Conservation (phyloP, 2,329 filamentous ascomycete genomes). For the Colletotrichum shisoi region DNA sequence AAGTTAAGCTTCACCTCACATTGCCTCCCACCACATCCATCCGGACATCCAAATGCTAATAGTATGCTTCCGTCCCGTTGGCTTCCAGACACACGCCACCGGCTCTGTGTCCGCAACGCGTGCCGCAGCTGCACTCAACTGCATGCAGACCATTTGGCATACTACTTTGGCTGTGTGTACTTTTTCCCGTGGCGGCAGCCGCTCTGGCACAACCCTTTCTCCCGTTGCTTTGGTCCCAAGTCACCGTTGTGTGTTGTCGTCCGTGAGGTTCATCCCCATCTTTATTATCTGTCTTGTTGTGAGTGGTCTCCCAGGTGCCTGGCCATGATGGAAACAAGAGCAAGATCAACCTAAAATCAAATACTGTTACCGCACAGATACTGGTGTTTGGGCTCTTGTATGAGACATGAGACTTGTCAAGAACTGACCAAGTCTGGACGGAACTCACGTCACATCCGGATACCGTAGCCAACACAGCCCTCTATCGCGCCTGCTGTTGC, state of each 20-base stretch:
- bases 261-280: conserved; percentile 31
- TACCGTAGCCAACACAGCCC: conserved; percentile 13
- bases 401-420: conserved; percentile 36
- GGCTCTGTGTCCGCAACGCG: conserved; percentile 8
- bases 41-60: background rate
- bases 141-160: background rate
- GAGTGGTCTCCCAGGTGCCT: conserved; percentile 13
- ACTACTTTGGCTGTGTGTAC: conserved; percentile 1
- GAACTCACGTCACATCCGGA: conserved; percentile 21
- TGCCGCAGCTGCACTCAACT: conserved; percentile 8
- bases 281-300: conserved; percentile 10
- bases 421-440: conserved; percentile 29
- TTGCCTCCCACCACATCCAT: background rate
- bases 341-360: conserved; percentile 21
- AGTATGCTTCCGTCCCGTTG: background rate
- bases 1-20: conserved; percentile 4
- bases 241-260: conserved; percentile 5
- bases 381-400: conserved; percentile 35
- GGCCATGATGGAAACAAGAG: conserved; percentile 18
- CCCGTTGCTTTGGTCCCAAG: conserved; percentile 21
- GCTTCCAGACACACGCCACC: conserved; percentile 1
- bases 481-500: background rate
- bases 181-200: background rate
- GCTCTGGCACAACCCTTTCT: conserved; percentile 1
- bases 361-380: conserved; percentile 29